phyloP scores from a whole-genome alignment of 2,329 filamentous ascomycete species.

The Hypocreales sp. region DNA sequence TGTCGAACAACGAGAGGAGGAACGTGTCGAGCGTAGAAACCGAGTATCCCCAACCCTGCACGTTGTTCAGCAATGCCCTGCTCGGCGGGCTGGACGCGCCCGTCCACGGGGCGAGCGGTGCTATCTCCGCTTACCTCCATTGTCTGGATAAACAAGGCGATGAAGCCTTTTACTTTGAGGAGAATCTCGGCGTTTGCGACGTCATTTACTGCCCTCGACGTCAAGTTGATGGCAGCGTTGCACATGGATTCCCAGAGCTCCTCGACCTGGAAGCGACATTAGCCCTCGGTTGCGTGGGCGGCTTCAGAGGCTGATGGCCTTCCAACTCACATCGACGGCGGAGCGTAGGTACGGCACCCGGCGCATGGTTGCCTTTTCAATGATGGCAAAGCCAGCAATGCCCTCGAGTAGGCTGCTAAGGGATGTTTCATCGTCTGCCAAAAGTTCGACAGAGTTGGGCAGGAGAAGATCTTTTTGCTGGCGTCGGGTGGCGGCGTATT shows the following conservation, averaged over 20 bases:
- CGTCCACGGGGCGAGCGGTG: too few species aligned
- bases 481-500: conserved; percentile 83
- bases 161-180: conserved; percentile 85
- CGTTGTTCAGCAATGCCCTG: conserved; percentile 72
- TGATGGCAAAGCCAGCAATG: conserved; percentile 90
- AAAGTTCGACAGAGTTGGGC: conserved; percentile 57
- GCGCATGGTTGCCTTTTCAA: conserved; percentile 87
- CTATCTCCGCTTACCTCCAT: conserved; percentile 85
- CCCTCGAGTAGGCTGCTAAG: conserved; percentile 86
- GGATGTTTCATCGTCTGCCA: conserved; percentile 69
- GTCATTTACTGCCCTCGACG: conserved; percentile 60
- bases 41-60: conserved; percentile 75
- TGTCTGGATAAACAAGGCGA: conserved; percentile 91
- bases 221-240: conserved; percentile 67
- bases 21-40: conserved; percentile 70
- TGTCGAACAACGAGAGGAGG: conserved; percentile 78
- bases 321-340: conserved; percentile 54
- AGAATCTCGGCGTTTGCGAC: conserved; percentile 82
- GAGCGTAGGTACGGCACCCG: conserved; percentile 72
- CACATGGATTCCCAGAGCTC: conserved; percentile 99
- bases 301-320: too few species aligned
- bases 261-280: conserved; percentile 53
- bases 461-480: conserved; percentile 85
- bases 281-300: too few species aligned
- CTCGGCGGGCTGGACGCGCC: too few species aligned